Conservation (phyloP, 2,329 filamentous ascomycete species). For the Tympanopsis confertula region DNA sequence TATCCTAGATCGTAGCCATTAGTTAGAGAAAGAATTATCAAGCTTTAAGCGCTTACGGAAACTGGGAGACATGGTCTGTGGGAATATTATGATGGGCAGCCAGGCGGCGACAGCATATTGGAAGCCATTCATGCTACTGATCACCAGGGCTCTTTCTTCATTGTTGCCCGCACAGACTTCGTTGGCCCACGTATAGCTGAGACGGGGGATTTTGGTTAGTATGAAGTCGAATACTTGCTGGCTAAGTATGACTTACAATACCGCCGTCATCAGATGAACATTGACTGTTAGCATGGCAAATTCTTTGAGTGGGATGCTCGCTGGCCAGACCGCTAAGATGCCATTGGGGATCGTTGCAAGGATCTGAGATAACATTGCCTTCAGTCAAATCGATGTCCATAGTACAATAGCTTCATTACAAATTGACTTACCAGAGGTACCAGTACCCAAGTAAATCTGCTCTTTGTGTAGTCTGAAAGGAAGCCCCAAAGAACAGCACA, state of each 20-base stretch:
- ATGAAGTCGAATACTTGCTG: background rate
- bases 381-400: conserved; percentile 2
- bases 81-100: conserved; percentile 19
- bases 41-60: conserved; percentile 15
- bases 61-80: conserved; percentile 16
- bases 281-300: conserved; percentile 15
- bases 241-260: conserved; percentile 12
- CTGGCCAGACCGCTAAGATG: conserved; percentile 15
- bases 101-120: conserved; percentile 17
- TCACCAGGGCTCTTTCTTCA: conserved; percentile 17
- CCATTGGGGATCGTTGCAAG: conserved; percentile 17
- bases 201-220: conserved; percentile 2
- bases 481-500: conserved; percentile 4
- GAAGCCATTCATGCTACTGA: conserved; percentile 18
- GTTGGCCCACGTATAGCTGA: conserved; percentile 18
- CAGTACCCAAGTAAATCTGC: conserved; percentile 4
- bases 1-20: too few species aligned
- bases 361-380: conserved; percentile 5
- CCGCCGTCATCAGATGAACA: conserved; percentile 19
- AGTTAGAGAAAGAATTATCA: too few species aligned
- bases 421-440: conserved; percentile 2
- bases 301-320: conserved; percentile 11
- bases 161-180: conserved; percentile 17
- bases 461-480: conserved; percentile 4
- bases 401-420: conserved; percentile 2